These are phyloP conservation scores for Cordyceps militaris DNA, from an alignment of 2,329 filamentous ascomycete genomes.

Conservation along the genomic window DNA sequence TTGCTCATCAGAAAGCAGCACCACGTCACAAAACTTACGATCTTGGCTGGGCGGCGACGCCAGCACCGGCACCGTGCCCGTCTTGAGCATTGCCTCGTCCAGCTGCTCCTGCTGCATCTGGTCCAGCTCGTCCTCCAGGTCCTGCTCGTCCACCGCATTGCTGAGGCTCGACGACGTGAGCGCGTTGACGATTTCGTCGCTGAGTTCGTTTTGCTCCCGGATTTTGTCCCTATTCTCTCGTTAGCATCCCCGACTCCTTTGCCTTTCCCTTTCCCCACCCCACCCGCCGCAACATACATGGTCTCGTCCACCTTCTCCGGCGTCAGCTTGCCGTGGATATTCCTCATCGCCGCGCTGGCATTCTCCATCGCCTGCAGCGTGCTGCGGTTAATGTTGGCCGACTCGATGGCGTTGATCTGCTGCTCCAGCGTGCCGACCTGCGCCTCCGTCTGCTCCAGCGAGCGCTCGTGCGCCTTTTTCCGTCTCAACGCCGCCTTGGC, in stretches of 20 bases:
- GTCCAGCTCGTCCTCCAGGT: conserved; percentile 80
- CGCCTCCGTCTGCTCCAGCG: conserved; percentile 79
- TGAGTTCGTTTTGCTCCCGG: conserved; percentile 85
- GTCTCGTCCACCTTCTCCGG: conserved; percentile 92
- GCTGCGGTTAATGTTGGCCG: conserved; percentile 97
- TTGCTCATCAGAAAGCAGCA: neutral
- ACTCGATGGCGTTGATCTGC: conserved; percentile 94
- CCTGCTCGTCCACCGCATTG: conserved; percentile 73
- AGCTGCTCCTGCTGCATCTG: conserved; percentile 84
- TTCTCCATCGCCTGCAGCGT: conserved; percentile 91
- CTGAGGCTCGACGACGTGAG: conserved; percentile 66
- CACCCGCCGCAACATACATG: conserved; percentile 57
- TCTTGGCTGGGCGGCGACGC: conserved; percentile 69
- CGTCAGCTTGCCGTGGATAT: conserved; percentile 84
- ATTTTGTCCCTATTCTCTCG: conserved; percentile 65
- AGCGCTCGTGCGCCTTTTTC: conserved; percentile 92
- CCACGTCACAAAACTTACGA: conserved; percentile 51
- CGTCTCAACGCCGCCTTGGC: conserved; percentile 84
- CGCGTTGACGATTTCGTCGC: conserved; percentile 83
- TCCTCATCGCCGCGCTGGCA: conserved; percentile 83
- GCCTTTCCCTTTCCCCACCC: neutral
- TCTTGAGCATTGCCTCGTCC: conserved; percentile 89
- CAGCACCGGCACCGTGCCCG: conserved; percentile 77
- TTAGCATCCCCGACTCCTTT: conserved; percentile 23
- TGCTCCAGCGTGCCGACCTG: conserved; percentile 91